Evolutionary conservation across 2,329 filamentous ascomycete genomes (phyloP).

Genomic region (Hansfordia pulvinata): DNA sequence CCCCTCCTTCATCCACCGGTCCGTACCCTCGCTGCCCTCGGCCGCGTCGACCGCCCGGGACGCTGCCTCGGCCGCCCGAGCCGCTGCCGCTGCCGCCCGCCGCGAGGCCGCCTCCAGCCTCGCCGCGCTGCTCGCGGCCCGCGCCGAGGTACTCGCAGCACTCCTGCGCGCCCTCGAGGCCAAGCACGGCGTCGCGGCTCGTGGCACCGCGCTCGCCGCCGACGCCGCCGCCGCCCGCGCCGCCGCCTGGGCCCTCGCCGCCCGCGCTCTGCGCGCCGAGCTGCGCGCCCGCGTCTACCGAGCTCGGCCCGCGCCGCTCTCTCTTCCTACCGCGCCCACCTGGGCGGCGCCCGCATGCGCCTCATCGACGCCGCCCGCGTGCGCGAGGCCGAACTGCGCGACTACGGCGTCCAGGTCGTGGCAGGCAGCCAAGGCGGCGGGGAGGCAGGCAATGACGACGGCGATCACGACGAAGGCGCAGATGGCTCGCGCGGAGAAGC

Average conservation of each 20-base stretch:
- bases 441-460: too few relatives aligned
- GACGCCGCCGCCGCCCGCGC: slow-evolving; percentile 28
- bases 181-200: slow-evolving; percentile 38
- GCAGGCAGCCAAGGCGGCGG: slow-evolving; percentile 1
- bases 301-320: slow-evolving; percentile 27
- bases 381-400: slow-evolving; percentile 27
- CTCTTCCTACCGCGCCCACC: slow-evolving; percentile 30
- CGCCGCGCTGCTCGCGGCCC: too few relatives aligned
- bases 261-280: slow-evolving; percentile 18
- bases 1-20: slow-evolving; percentile 43
- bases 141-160: slow-evolving; percentile 20
- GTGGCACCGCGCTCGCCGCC: slow-evolving; percentile 36
- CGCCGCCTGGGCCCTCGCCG: slow-evolving; percentile 24
- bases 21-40: slow-evolving; percentile 32
- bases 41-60: slow-evolving; percentile 22
- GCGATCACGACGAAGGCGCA: slow-evolving; percentile 12
- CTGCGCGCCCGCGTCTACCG: slow-evolving; percentile 28
- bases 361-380: slow-evolving; percentile 27
- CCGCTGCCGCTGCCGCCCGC: slow-evolving; percentile 22
- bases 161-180: slow-evolving; percentile 37
- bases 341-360: slow-evolving; percentile 32
- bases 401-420: slow-evolving; percentile 31
- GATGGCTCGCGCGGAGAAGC: slow-evolving; percentile 3
- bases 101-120: slow-evolving; percentile 23
- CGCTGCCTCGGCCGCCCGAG: slow-evolving; percentile 15